These are phyloP conservation scores for Artemisia argyi DNA, from an alignment of 129 eudicot genomes.

Conservation along the genomic window DNA sequence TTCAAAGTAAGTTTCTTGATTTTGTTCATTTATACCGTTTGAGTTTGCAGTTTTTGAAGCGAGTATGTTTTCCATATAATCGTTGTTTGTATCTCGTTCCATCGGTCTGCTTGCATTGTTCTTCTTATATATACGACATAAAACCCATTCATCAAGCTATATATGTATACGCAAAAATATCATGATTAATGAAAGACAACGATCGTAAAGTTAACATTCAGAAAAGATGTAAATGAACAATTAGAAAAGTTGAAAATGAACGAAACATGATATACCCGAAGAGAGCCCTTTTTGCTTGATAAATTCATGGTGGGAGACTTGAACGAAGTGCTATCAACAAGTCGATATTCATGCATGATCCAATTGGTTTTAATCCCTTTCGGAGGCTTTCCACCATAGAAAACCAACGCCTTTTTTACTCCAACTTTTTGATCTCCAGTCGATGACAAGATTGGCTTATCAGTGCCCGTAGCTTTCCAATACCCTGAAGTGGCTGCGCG, in stretches of 20 bases:
- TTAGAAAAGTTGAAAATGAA: neutral
- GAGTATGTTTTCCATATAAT: constrained; percentile 30
- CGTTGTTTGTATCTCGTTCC: constrained; percentile 23
- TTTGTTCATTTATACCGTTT: constrained; percentile 7
- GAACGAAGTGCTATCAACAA: constrained; percentile 29
- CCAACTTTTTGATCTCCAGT: constrained; percentile 49
- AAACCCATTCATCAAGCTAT: constrained; percentile 45
- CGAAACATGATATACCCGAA: constrained; percentile 24
- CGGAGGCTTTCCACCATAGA: constrained; percentile 65
- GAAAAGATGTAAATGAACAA: neutral
- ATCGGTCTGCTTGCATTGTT: constrained; percentile 30
- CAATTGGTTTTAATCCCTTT: constrained; percentile 66
- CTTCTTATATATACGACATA: constrained; percentile 42
- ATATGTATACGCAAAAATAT: neutral
- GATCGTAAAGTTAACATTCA: too few species aligned
- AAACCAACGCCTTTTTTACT: constrained; percentile 57
- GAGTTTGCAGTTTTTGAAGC: constrained; percentile 32
- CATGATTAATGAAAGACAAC: too few species aligned
- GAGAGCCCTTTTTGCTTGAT: constrained; percentile 32
- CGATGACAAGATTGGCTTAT: constrained; percentile 51
- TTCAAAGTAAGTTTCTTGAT: constrained; percentile 40
- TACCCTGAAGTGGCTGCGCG: constrained; percentile 68
- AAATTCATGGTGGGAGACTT: constrained; percentile 26
- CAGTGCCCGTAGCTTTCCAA: constrained; percentile 71
- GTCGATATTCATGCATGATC: constrained; percentile 74